These are phyloP conservation scores for Theobroma cacao DNA, from an alignment of 345 rosid genomes.

Conservation along the genomic window DNA sequence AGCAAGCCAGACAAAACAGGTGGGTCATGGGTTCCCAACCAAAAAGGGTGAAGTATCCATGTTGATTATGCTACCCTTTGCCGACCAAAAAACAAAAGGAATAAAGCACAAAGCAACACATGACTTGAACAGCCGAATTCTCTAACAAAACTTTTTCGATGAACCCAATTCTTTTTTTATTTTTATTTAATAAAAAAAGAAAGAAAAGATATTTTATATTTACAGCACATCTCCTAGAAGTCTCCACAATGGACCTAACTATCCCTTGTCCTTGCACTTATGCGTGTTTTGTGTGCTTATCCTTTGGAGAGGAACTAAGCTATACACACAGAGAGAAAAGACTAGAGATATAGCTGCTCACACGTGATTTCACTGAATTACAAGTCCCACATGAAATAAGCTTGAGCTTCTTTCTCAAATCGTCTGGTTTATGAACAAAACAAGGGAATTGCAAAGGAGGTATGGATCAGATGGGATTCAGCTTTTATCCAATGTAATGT, in stretches of 20 bases:
- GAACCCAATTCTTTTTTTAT: neutral
- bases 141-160: neutral
- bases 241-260: conserved; percentile 2
- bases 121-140: conserved; percentile 12
- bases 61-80: conserved; percentile 10
- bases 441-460: too few species aligned
- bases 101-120: conserved; percentile 33
- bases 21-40: conserved; percentile 27
- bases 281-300: neutral
- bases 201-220: neutral
- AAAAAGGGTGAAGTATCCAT: conserved; percentile 13
- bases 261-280: neutral
- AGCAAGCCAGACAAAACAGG: conserved; percentile 31
- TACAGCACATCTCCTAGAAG: neutral
- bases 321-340: neutral
- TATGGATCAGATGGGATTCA: too few species aligned
- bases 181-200: neutral
- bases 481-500: too few species aligned
- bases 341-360: too few species aligned
- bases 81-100: conserved; percentile 41
- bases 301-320: neutral
- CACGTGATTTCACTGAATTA: neutral
- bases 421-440: too few species aligned
- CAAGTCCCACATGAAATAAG: too few species aligned
- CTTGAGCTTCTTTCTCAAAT: too few species aligned